A percentile compares a stretch with the other conserved stretches of the same genome.
These are phyloP conservation scores for Pleurotus eryngii DNA, from an alignment of 768 basidiomycete species.

Conservation along the genomic window DNA sequence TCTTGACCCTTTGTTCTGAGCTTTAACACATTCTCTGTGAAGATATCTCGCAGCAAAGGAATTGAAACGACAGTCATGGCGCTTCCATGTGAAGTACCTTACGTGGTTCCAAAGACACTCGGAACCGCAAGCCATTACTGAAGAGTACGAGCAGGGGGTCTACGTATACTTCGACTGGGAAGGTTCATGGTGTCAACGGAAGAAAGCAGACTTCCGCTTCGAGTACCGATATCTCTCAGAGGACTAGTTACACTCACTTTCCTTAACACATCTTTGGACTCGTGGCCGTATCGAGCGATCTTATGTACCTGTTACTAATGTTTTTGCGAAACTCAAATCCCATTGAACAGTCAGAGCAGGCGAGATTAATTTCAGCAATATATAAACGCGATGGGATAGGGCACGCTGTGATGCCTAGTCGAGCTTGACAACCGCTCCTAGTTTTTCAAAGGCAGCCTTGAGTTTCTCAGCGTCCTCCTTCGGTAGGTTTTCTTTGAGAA, in stretches of 20 bases:
- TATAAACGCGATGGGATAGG: background rate
- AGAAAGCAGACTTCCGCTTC: slow-evolving; percentile 97
- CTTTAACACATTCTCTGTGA: slow-evolving; percentile 1
- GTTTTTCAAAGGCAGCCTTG: slow-evolving; percentile 81
- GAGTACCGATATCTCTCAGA: slow-evolving; percentile 95
- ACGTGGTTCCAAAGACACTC: slow-evolving; percentile 99
- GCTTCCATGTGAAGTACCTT: slow-evolving; percentile 98
- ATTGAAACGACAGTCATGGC: slow-evolving; percentile 96
- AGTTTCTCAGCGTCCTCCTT: slow-evolving; percentile 99
- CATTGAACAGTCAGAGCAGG: slow-evolving; percentile 1
- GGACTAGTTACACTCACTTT: slow-evolving; percentile 47
- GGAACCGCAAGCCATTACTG: slow-evolving; percentile 97
- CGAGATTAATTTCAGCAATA: background rate
- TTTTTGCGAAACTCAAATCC: slow-evolving; percentile 1
- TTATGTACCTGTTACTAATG: slow-evolving; percentile 4
- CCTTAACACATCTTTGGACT: slow-evolving; percentile 7
- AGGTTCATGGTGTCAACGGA: slow-evolving; percentile 96
- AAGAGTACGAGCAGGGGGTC: slow-evolving; percentile 98
- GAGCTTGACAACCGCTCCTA: slow-evolving; percentile 85
- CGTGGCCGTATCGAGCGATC: background rate
- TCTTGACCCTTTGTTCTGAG: background rate
- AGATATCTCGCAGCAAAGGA: slow-evolving; percentile 97
- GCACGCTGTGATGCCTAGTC: slow-evolving; percentile 43
- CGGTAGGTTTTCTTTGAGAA: slow-evolving; percentile 88
- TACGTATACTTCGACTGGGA: slow-evolving; percentile 99